Conservation (phyloP, 805 yeast species). For the Allodekkera sacchari region DNA sequence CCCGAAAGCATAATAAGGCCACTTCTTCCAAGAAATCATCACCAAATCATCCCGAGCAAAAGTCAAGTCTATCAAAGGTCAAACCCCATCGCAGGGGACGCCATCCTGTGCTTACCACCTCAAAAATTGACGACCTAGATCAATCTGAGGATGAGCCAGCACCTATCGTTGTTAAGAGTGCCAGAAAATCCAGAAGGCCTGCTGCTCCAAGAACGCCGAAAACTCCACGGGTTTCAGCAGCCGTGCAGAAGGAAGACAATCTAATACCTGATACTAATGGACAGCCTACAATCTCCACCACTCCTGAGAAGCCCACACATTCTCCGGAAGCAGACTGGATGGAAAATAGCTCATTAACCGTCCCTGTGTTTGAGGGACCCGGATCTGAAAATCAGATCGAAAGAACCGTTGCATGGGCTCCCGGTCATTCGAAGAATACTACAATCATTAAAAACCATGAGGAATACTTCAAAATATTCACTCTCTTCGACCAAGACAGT, state of each 20-base stretch:
- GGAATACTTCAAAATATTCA: slow-evolving; percentile 53
- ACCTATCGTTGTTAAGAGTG: too few species aligned
- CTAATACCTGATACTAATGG: slow-evolving; percentile 13
- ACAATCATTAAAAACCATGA: slow-evolving; percentile 31
- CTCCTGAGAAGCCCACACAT: too few species aligned
- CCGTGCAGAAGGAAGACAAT: slow-evolving; percentile 3
- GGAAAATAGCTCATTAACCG: slow-evolving; percentile 29
- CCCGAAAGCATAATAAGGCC: too few species aligned
- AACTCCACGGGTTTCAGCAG: not conserved
- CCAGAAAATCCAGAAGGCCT: not conserved
- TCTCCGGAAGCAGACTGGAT: slow-evolving; percentile 49
- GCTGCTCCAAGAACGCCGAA: not conserved
- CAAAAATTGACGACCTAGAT: too few species aligned
- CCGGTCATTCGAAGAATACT: slow-evolving; percentile 41
- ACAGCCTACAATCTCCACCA: slow-evolving; percentile 6
- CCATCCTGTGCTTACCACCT: too few species aligned
- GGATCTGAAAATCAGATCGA: slow-evolving; percentile 35
- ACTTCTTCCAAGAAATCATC: too few species aligned
- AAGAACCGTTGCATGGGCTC: slow-evolving; percentile 57
- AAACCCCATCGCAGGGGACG: too few species aligned
- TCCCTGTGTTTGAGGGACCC: slow-evolving; percentile 45
- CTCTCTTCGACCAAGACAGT: slow-evolving; percentile 53
- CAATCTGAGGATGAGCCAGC: too few species aligned
- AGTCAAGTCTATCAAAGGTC: too few species aligned
- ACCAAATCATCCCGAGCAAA: too few species aligned